Percentiles rank a stretch among this genome's conserved stretches.
phyloP scores from a whole-genome alignment of 202 grass and related monocot genomes.

The Panicum virgatum region DNA sequence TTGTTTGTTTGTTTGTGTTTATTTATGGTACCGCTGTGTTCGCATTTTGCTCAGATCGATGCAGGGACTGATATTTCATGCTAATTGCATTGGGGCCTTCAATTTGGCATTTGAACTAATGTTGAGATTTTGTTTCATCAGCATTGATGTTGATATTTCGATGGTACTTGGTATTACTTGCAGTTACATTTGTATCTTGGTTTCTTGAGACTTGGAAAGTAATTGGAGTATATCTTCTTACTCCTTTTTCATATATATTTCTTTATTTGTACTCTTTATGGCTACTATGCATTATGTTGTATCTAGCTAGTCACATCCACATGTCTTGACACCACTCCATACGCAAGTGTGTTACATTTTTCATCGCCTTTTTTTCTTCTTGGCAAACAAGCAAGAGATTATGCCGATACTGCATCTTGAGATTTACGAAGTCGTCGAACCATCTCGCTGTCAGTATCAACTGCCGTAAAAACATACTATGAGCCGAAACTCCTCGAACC shows the following conservation, averaged over 20 bases:
- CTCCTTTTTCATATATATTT: not conserved
- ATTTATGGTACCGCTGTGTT: not conserved
- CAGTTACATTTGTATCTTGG: too few relatives aligned
- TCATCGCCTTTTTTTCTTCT: too few relatives aligned
- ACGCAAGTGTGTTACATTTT: too few relatives aligned
- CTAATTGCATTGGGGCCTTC: not conserved
- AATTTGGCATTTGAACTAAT: not conserved
- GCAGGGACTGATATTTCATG: slow-evolving; percentile 32
- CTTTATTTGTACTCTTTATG: not conserved
- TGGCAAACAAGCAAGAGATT: too few relatives aligned
- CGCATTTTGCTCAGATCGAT: too few relatives aligned
- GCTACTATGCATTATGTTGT: not conserved
- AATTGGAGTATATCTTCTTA: not conserved
- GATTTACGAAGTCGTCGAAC: too few relatives aligned
- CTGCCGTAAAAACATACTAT: too few relatives aligned
- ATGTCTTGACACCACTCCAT: not conserved
- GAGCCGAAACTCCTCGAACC: too few relatives aligned
- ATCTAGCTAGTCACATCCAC: too few relatives aligned
- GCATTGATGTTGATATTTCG: not conserved
- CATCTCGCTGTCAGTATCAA: too few relatives aligned
- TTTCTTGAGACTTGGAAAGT: not conserved
- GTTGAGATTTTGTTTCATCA: not conserved
- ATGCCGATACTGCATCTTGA: too few relatives aligned
- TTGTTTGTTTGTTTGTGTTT: not conserved
- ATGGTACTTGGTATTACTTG: not conserved